phyloP scores from a whole-genome alignment of 2,329 filamentous ascomycete genomes.

The Fusarium coffeatum region DNA sequence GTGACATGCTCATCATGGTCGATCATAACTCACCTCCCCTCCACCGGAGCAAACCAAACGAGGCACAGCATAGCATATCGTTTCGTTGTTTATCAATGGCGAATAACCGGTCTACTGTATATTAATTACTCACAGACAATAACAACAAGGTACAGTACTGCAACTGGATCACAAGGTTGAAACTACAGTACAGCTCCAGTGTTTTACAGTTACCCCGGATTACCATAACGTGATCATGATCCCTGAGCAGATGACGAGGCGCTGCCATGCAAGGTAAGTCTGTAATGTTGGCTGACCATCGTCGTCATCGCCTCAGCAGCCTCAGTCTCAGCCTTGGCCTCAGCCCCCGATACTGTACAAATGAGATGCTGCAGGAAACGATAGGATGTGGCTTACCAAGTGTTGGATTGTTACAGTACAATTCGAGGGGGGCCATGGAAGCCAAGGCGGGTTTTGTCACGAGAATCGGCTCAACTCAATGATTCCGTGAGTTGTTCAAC shows the following conservation, averaged over 20 bases:
- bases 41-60: not conserved
- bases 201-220: slow-evolving; percentile 19
- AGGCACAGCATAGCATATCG: not conserved
- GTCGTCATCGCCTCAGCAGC: slow-evolving; percentile 13
- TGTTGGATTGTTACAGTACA: slow-evolving; percentile 21
- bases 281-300: slow-evolving; percentile 22
- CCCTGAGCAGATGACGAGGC: slow-evolving; percentile 32
- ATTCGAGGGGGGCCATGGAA: not conserved
- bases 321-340: slow-evolving; percentile 1
- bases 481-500: not conserved
- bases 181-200: not conserved
- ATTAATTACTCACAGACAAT: not conserved
- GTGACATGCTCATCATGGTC: slow-evolving; percentile 15
- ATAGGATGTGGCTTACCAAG: not conserved
- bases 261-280: not conserved
- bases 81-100: not conserved
- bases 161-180: slow-evolving; percentile 1
- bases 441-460: slow-evolving; percentile 19
- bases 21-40: slow-evolving; percentile 3
- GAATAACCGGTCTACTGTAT: not conserved
- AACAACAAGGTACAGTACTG: not conserved
- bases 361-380: not conserved
- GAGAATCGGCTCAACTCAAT: slow-evolving; percentile 10
- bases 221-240: slow-evolving; percentile 16
- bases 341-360: slow-evolving; percentile 21